A percentile compares a stretch with the other conserved stretches of the same genome.
These are phyloP conservation scores for Zygoascus tannicola DNA, from an alignment of 805 yeast species.

Conservation along the genomic window DNA sequence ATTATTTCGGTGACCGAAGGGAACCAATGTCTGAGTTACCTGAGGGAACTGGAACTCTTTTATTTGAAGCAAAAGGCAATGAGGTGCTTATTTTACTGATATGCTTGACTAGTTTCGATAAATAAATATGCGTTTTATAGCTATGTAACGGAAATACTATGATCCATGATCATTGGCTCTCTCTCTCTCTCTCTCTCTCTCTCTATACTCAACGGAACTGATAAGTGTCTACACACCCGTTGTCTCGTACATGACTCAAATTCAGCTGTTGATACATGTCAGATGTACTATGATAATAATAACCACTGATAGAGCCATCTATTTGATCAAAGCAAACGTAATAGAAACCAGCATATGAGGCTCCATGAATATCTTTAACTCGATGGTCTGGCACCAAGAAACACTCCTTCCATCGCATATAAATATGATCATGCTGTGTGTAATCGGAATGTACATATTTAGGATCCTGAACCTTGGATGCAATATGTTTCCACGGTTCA, in stretches of 20 bases:
- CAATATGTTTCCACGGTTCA: constrained; percentile 34
- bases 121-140: too few species aligned
- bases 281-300: constrained; percentile 72
- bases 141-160: too few species aligned
- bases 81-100: too few species aligned
- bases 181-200: background rate
- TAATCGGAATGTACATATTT: constrained; percentile 25
- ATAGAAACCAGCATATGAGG: constrained; percentile 88
- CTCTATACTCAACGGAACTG: constrained; percentile 20
- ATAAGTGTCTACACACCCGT: constrained; percentile 34
- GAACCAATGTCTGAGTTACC: too few species aligned
- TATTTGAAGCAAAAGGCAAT: too few species aligned
- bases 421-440: constrained; percentile 42
- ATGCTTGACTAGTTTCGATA: too few species aligned
- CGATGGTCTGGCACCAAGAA: constrained; percentile 74
- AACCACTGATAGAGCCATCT: constrained; percentile 68
- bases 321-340: constrained; percentile 73
- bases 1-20: too few species aligned
- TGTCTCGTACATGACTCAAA: constrained; percentile 43
- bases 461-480: constrained; percentile 21
- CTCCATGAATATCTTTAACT: constrained; percentile 53
- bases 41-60: too few species aligned
- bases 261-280: constrained; percentile 74
- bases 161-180: too few species aligned
- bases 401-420: constrained; percentile 93